phyloP scores from a whole-genome alignment of 2,329 filamentous ascomycete species.

The Hirsutella minnesotensis region DNA sequence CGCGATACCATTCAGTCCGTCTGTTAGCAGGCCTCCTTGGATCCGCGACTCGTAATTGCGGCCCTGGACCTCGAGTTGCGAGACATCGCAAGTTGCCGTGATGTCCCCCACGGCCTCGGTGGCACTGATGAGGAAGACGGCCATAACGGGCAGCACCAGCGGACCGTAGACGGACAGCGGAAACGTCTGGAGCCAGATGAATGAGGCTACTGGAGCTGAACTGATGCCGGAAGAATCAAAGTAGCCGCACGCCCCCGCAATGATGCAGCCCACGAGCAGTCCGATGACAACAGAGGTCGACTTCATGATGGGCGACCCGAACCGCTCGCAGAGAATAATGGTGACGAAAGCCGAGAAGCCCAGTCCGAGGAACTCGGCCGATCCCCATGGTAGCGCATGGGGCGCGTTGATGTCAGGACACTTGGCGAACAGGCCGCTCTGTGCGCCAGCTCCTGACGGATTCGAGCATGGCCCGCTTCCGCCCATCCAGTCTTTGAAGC shows the following conservation, averaged over 20 bases:
- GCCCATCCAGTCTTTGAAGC: conserved; percentile 69
- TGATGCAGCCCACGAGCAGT: conserved; percentile 63
- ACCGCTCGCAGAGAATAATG: conserved; percentile 71
- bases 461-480: conserved; percentile 49
- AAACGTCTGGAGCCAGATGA: conserved; percentile 73
- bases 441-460: conserved; percentile 29
- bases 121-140: conserved; percentile 59
- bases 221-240: conserved; percentile 65
- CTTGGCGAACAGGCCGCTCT: conserved; percentile 36
- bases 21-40: conserved; percentile 67
- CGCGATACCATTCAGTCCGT: conserved; percentile 64
- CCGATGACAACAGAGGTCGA: conserved; percentile 66
- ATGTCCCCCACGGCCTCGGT: conserved; percentile 75
- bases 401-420: conserved; percentile 60
- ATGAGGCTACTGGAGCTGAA: conserved; percentile 56
- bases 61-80: conserved; percentile 61
- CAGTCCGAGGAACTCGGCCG: conserved; percentile 64
- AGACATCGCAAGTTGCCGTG: conserved; percentile 72
- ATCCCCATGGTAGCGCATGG: conserved; percentile 65
- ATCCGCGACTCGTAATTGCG: conserved; percentile 62
- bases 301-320: conserved; percentile 77
- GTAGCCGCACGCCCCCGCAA: conserved; percentile 67
- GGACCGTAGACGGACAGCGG: conserved; percentile 60
- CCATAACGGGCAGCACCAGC: conserved; percentile 59
- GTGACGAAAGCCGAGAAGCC: conserved; percentile 71